Evolutionary conservation across 371 early-diverging fungal species (phyloP).

Genomic region (Zancudomyces culisetae): DNA sequence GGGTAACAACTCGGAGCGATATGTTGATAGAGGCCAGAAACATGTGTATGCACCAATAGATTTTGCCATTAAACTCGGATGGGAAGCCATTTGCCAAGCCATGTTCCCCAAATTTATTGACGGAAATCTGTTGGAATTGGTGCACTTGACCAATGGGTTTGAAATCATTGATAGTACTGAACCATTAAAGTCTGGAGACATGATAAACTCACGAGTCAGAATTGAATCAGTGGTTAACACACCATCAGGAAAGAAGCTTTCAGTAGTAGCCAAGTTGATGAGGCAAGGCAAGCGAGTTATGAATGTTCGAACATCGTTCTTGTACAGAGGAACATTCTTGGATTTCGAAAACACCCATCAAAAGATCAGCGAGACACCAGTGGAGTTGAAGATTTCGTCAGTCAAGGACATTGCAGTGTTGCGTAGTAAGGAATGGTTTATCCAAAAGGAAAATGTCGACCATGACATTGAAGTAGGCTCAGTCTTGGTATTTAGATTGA

Average conservation of each 20-base stretch:
- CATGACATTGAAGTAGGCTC: slow-evolving; percentile 49
- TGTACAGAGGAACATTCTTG: slow-evolving; percentile 85
- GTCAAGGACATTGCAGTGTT: slow-evolving; percentile 61
- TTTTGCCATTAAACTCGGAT: slow-evolving; percentile 86
- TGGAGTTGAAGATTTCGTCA: slow-evolving; percentile 50
- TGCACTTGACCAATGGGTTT: slow-evolving; percentile 88
- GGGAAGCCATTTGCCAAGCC: slow-evolving; percentile 83
- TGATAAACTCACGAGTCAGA: slow-evolving; percentile 48
- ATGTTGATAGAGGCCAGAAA: slow-evolving; percentile 62
- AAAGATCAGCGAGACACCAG: slow-evolving; percentile 44
- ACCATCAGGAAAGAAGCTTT: slow-evolving; percentile 69
- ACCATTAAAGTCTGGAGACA: slow-evolving; percentile 66
- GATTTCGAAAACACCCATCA: slow-evolving; percentile 32
- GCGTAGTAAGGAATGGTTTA: slow-evolving; percentile 77
- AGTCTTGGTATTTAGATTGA: slow-evolving; percentile 52
- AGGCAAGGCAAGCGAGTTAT: slow-evolving; percentile 24
- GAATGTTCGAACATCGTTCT: slow-evolving; percentile 40
- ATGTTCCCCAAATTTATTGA: slow-evolving; percentile 87
- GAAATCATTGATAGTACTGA: slow-evolving; percentile 58
- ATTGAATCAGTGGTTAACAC: slow-evolving; percentile 23
- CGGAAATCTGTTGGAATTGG: slow-evolving; percentile 78
- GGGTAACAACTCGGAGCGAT: slow-evolving; percentile 78
- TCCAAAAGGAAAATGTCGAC: slow-evolving; percentile 45
- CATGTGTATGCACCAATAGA: slow-evolving; percentile 77
- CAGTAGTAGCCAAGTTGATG: slow-evolving; percentile 51